Evolutionary conservation across 306 rosid species (phyloP).

Genomic region (Senna tora): DNA sequence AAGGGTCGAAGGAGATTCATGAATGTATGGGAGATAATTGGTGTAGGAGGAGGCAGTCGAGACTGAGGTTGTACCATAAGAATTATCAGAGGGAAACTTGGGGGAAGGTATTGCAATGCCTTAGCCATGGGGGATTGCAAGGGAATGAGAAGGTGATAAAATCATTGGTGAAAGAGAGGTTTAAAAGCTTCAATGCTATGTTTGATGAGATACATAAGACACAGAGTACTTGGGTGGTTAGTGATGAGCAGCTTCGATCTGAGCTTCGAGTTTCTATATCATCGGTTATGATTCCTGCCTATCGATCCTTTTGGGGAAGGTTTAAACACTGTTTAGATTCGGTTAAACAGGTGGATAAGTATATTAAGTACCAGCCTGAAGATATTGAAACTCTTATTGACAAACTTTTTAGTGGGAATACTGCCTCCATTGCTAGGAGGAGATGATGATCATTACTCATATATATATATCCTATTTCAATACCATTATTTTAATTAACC

Average conservation of each 20-base stretch:
- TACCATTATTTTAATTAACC: too few species aligned
- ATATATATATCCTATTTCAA: too few species aligned
- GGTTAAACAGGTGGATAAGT: slow-evolving; percentile 63
- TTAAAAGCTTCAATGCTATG: slow-evolving; percentile 67
- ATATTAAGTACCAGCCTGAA: slow-evolving; percentile 78
- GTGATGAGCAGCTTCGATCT: slow-evolving; percentile 81
- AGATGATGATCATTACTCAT: neutral
- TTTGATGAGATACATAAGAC: slow-evolving; percentile 78
- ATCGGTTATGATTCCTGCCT: slow-evolving; percentile 80
- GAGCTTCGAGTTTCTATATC: slow-evolving; percentile 76
- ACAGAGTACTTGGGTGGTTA: slow-evolving; percentile 77
- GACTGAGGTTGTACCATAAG: slow-evolving; percentile 66
- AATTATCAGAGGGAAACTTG: slow-evolving; percentile 78
- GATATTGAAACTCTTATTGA: slow-evolving; percentile 77
- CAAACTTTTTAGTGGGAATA: slow-evolving; percentile 66
- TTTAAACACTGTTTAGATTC: slow-evolving; percentile 68
- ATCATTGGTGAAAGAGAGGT: slow-evolving; percentile 70
- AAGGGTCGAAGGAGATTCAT: slow-evolving; percentile 63
- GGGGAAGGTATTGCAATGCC: slow-evolving; percentile 64
- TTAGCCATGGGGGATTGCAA: slow-evolving; percentile 62
- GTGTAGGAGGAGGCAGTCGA: slow-evolving; percentile 67
- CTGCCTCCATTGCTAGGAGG: slow-evolving; percentile 50
- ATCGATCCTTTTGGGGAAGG: slow-evolving; percentile 70
- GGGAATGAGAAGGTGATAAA: slow-evolving; percentile 59
- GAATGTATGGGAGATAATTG: slow-evolving; percentile 71